These are phyloP conservation scores for Pterulicium gracile DNA, from an alignment of 1,284 basidiomycete genomes.

Conservation along the genomic window DNA sequence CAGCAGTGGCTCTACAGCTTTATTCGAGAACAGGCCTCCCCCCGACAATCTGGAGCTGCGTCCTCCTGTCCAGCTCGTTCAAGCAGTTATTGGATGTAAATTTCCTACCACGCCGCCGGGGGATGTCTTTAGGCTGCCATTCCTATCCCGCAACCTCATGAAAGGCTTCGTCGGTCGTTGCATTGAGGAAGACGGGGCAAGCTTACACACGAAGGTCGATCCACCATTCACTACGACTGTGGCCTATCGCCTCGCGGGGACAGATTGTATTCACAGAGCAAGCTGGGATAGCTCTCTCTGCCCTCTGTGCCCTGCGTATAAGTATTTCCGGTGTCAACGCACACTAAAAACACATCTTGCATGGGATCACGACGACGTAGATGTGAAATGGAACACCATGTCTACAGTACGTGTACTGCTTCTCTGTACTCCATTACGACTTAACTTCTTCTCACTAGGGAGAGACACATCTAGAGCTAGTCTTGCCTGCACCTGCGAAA, in stretches of 20 bases:
- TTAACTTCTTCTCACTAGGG: constrained; percentile 1
- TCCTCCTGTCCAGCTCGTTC: too few species aligned
- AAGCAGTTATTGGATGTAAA: too few species aligned
- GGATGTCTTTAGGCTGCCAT: constrained; percentile 42
- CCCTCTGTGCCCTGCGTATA: constrained; percentile 49
- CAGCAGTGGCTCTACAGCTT: too few species aligned
- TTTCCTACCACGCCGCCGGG: too few species aligned
- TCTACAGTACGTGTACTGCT: constrained; percentile 9
- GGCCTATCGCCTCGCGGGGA: constrained; percentile 14
- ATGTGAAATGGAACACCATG: constrained; percentile 29
- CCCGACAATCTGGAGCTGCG: too few species aligned
- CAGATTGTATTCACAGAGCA: constrained; percentile 11
- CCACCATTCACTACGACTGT: constrained; percentile 18
- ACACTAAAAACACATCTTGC: constrained; percentile 43
- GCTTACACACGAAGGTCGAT: constrained; percentile 11
- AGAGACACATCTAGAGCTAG: neutral
- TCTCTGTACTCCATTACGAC: constrained; percentile 12
- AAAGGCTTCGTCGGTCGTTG: constrained; percentile 31
- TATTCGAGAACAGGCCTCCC: too few species aligned
- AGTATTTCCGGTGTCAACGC: constrained; percentile 31
- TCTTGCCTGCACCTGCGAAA: neutral
- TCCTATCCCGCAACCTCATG: constrained; percentile 38
- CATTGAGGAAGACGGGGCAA: constrained; percentile 15
- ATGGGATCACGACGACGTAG: constrained; percentile 41
- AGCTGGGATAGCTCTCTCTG: constrained; percentile 35